phyloP scores from a whole-genome alignment of 2,329 filamentous ascomycete species.

The Penicillium sp. region DNA sequence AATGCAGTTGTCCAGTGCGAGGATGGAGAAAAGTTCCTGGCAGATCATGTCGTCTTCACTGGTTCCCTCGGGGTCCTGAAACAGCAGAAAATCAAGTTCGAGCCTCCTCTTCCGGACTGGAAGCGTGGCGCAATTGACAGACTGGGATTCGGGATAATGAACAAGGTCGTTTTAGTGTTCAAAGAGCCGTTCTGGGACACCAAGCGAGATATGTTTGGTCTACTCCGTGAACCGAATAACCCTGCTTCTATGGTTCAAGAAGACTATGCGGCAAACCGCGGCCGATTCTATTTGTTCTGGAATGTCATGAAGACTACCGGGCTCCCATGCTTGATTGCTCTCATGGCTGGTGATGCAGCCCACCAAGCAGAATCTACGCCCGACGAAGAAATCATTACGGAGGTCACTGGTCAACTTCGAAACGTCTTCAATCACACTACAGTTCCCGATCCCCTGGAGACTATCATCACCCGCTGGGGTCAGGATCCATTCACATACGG shows the following conservation, averaged over 20 bases:
- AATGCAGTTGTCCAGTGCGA: constrained; percentile 69
- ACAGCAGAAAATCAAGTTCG: constrained; percentile 72
- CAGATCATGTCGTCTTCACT: constrained; percentile 89
- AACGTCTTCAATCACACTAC: constrained; percentile 64
- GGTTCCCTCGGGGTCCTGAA: constrained; percentile 90
- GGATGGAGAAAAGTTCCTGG: constrained; percentile 71
- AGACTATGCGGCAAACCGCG: constrained; percentile 74
- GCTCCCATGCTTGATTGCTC: constrained; percentile 78
- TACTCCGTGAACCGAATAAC: constrained; percentile 71
- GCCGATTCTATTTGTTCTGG: constrained; percentile 98
- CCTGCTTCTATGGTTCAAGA: constrained; percentile 70
- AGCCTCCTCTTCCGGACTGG: constrained; percentile 85
- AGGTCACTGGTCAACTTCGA: constrained; percentile 75
- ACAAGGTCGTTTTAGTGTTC: constrained; percentile 93
- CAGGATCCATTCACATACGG: constrained; percentile 87
- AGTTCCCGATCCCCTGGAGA: constrained; percentile 77
- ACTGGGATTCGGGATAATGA: constrained; percentile 88
- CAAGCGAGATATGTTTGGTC: constrained; percentile 87
- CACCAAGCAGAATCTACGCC: constrained; percentile 77
- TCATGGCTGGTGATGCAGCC: constrained; percentile 95
- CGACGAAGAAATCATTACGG: constrained; percentile 72
- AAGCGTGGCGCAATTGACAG: constrained; percentile 77
- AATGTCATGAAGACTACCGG: constrained; percentile 90
- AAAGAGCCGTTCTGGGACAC: constrained; percentile 87
- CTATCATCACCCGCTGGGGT: constrained; percentile 88